Evolutionary conservation across 108 stramenopile genomes (phyloP).

Genomic region (Conticribra weissflogii): DNA sequence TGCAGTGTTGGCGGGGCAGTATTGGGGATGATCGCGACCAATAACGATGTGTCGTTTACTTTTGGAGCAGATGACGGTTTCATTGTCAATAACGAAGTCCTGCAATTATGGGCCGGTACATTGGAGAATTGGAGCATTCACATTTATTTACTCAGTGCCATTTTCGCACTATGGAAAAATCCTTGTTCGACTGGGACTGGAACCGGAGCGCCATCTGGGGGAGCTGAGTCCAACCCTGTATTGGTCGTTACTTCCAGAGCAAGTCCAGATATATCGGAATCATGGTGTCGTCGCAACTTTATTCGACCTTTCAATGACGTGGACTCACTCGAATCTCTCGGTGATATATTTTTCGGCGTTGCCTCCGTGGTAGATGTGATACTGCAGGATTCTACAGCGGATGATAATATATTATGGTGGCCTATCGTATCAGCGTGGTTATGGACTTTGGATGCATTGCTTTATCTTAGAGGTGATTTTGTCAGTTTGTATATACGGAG

Average conservation of each 20-base stretch:
- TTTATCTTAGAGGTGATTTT: constrained; percentile 42
- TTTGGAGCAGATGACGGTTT: background rate
- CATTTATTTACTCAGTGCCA: constrained; percentile 39
- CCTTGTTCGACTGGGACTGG: constrained; percentile 10
- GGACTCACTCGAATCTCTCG: constrained; percentile 31
- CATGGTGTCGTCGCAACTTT: constrained; percentile 8
- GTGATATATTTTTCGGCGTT: constrained; percentile 36
- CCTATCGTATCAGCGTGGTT: constrained; percentile 28
- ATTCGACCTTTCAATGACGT: constrained; percentile 21
- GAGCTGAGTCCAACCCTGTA: background rate
- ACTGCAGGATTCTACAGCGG: constrained; percentile 25
- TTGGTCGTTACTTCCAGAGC: background rate
- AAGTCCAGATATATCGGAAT: too few species aligned
- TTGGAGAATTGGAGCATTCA: constrained; percentile 37
- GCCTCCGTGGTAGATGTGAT: constrained; percentile 41
- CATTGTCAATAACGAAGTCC: background rate
- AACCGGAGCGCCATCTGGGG: background rate
- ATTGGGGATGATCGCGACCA: constrained; percentile 13
- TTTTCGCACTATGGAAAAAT: constrained; percentile 34
- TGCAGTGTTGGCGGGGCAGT: constrained; percentile 17
- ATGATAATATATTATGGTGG: constrained; percentile 43
- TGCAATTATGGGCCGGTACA: constrained; percentile 9
- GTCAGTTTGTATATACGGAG: constrained; percentile 25
- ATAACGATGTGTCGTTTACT: constrained; percentile 5
- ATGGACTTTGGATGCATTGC: constrained; percentile 42